Evolutionary conservation across 768 basidiomycete genomes (phyloP).

Genomic region (Termitomyces titanicus): DNA sequence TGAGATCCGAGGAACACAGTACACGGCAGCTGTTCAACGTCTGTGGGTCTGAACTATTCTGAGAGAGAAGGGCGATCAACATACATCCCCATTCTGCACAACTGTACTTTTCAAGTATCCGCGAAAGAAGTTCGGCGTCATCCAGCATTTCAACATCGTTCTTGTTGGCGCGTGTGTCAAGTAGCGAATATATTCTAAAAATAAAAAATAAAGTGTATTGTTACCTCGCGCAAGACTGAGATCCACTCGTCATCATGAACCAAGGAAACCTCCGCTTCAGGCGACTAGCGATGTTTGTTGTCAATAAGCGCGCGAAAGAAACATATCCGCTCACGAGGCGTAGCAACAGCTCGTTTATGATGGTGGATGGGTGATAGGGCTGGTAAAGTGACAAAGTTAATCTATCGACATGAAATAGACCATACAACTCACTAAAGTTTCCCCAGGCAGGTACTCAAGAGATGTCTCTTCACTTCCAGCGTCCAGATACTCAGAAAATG

Average conservation of each 20-base stretch:
- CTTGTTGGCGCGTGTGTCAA: neutral
- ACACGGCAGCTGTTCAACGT: neutral
- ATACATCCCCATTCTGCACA: neutral
- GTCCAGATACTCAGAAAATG: neutral
- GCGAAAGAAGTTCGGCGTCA: slow-evolving; percentile 1
- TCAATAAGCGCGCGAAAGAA: neutral
- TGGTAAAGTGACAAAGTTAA: neutral
- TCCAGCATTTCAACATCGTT: slow-evolving; percentile 2
- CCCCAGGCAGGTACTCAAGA: slow-evolving; percentile 4
- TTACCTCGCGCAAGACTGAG: slow-evolving; percentile 11
- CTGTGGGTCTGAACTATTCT: neutral
- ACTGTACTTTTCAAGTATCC: slow-evolving; percentile 1
- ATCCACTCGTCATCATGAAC: slow-evolving; percentile 18
- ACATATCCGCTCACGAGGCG: slow-evolving; percentile 3
- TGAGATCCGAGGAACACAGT: neutral
- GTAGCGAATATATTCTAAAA: neutral
- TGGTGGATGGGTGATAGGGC: slow-evolving; percentile 14
- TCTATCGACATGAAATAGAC: neutral
- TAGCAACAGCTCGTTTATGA: slow-evolving; percentile 14
- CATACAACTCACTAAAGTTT: neutral
- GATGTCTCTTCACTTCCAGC: neutral
- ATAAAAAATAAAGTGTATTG: neutral
- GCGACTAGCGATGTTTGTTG: neutral
- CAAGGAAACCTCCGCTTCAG: slow-evolving; percentile 11
- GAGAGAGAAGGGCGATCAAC: neutral